Evolutionary conservation across 2,329 filamentous ascomycete genomes (phyloP).

Genomic region (Rhynchosporium agropyri): DNA sequence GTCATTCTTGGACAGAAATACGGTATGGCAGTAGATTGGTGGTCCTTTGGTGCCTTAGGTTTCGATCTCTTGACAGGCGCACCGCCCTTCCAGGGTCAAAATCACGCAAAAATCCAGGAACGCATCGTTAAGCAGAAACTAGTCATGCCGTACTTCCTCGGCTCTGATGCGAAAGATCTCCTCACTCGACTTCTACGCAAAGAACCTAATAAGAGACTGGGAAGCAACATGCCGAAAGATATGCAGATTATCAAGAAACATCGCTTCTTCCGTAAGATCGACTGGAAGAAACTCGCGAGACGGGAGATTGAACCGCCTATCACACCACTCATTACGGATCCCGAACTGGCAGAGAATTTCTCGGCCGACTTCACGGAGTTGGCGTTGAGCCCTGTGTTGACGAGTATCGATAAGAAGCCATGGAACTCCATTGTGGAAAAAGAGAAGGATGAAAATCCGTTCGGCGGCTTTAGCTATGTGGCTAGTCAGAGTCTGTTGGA

Average conservation of each 20-base stretch:
- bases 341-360: slow-evolving; percentile 79
- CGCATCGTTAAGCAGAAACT: slow-evolving; percentile 96
- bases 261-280: slow-evolving; percentile 94
- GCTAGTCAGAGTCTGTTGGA: slow-evolving; percentile 43
- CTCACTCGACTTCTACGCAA: slow-evolving; percentile 88
- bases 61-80: slow-evolving; percentile 91
- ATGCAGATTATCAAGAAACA: slow-evolving; percentile 84
- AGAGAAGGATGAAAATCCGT: slow-evolving; percentile 39
- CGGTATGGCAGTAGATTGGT: slow-evolving; percentile 96
- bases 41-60: slow-evolving; percentile 91
- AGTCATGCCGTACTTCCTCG: slow-evolving; percentile 84
- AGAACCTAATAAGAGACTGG: slow-evolving; percentile 87
- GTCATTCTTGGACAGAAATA: slow-evolving; percentile 87
- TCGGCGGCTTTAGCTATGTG: slow-evolving; percentile 44
- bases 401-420: slow-evolving; percentile 6
- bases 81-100: slow-evolving; percentile 87
- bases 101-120: slow-evolving; percentile 92
- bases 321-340: slow-evolving; percentile 90
- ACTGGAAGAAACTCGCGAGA: slow-evolving; percentile 85
- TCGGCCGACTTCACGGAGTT: not conserved
- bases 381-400: not conserved
- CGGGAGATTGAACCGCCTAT: slow-evolving; percentile 88
- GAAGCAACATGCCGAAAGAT: slow-evolving; percentile 86
- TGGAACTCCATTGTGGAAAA: slow-evolving; percentile 33
- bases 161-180: slow-evolving; percentile 90